Base-by-base conservation (phyloP, 768 basidiomycete species). In the Hebeloma cylindrosporum region DNA sequence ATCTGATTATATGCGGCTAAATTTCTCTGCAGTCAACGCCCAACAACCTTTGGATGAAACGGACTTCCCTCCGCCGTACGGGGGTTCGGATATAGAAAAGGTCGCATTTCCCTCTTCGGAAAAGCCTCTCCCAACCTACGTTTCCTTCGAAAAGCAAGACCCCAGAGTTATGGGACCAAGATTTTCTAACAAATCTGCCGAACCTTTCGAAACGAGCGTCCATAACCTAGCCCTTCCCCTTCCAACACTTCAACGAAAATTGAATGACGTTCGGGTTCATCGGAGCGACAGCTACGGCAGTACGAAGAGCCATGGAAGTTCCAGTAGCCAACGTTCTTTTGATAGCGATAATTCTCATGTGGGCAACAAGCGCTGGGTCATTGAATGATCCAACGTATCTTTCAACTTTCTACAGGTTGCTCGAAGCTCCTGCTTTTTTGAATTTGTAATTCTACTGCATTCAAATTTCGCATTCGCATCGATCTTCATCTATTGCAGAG, bases 91-190 rank as follows among this genome's bases (percentile, higher is more conserved):
- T 43, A 53, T 64, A 1, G 78, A 81, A 60, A 88, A 88, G 61
- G 70, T 82, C 34, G 68, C 70, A n/a, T 86, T 84, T 66, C 82
- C 83, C 0, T 71, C 76, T 3, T 68, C 66, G 38, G 73, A 76
- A 39, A 62, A 67, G 40, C 71, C 74, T 8, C 63, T 82, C 45
- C 80, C 81, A 4, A 80, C 82, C 1, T 85, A 73, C 62, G 71
- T 78, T 41, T 62, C 62, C 11, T 54, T 62, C 37, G 70, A 68
- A 46, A 61, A 64, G 60, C 67, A 71, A 66, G 59, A 58, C 14
- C 36, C 41, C 34, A 41, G 25, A 17, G 36, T 35, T 27, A 46
- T 53, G 52, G 79, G 74, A 6, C 75, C 79, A 9, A 69, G 76
- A 31, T 79, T 77, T 64, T 74, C 69, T 51, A 69, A 72, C 50